Base-by-base conservation (phyloP, 108 stramenopile genomes). In the Chaetoceros tenuissimus region DNA sequence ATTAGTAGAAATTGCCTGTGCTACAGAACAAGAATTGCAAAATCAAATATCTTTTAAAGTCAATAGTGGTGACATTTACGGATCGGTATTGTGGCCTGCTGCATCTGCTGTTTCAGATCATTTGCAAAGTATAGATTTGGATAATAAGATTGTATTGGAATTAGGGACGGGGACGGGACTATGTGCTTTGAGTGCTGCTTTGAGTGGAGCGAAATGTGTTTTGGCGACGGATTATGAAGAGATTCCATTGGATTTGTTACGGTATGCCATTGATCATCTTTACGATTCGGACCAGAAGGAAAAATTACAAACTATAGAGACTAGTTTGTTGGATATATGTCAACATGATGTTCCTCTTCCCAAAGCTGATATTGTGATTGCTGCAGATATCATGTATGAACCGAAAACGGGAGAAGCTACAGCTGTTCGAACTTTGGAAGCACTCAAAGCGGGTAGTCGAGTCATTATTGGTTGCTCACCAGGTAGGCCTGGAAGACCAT, bases 361-460 rank as follows among this genome's bases (percentile, higher is more conserved):
- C 17, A 20, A 30, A 46, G 59, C 64, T 34, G 72, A 78, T 45
- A 24, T 80, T 18, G 79, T 84, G 10, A 65, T 73, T 17, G 79
- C 79, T 13, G 82, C 82, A 1, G 82, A 84, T 66, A 67, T 84
- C 24, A 72, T 84, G 73, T 84, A 84, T 58, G 82, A 80, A 53
- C 76, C 77, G 34, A 64, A 61, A 31, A 84, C 82, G n/a, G 82
- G 82, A 18, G 55, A 43, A 17, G 79, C 79, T 28, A 57, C 75
- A 66, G 82, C 82, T 1, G 51, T 59, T 48, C 75, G 79, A 17
- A 61, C 60, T 0, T 59, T 75, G 25, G 73, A 80, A 63, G 82
- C 82, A 20, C 65, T 80, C 60, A 16, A 53, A 24, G 26, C 63
- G 10, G 78, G 73, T 26, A 54, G 64, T 34, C 72, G 73, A 20